phyloP scores from a whole-genome alignment of 2,329 filamentous ascomycete species.

The Passalora sequoiae region DNA sequence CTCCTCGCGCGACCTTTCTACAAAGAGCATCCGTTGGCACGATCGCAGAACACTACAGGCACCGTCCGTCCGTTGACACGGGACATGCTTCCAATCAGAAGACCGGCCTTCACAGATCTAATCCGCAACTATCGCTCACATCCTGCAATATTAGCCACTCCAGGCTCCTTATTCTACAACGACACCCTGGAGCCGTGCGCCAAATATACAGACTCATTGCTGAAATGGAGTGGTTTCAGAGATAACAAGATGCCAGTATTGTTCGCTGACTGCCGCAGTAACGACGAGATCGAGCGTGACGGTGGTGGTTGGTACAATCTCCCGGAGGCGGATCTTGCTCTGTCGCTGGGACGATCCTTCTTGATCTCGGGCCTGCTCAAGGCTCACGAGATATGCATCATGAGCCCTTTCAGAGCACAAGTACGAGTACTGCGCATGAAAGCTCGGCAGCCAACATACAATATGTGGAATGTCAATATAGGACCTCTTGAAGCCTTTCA shows the following conservation, averaged over 20 bases:
- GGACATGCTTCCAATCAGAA: slow-evolving; percentile 24
- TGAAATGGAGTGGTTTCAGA: slow-evolving; percentile 21
- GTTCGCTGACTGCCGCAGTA: slow-evolving; percentile 17
- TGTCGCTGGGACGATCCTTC: slow-evolving; percentile 20
- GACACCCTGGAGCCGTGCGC: slow-evolving; percentile 26
- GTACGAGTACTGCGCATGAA: slow-evolving; percentile 21
- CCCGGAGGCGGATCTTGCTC: slow-evolving; percentile 20
- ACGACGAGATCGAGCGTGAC: slow-evolving; percentile 27
- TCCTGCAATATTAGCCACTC: slow-evolving; percentile 24
- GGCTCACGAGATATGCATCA: slow-evolving; percentile 25
- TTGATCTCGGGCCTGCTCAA: slow-evolving; percentile 14
- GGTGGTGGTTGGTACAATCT: slow-evolving; percentile 29
- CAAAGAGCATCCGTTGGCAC: slow-evolving; percentile 24
- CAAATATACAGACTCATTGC: slow-evolving; percentile 15
- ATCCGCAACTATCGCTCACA: slow-evolving; percentile 29
- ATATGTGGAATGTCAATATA: slow-evolving; percentile 19
- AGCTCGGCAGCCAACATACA: slow-evolving; percentile 9
- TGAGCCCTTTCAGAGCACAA: slow-evolving; percentile 28
- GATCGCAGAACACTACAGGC: slow-evolving; percentile 19
- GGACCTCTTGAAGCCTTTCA: slow-evolving; percentile 29
- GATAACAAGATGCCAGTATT: slow-evolving; percentile 21
- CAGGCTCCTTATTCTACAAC: slow-evolving; percentile 26
- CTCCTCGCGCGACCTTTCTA: slow-evolving; percentile 21
- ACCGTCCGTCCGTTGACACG: slow-evolving; percentile 22
- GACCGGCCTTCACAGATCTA: slow-evolving; percentile 25